Conservation (phyloP, 225 moss, liverwort and hornwort genomes). For the Neckera pumila region DNA sequence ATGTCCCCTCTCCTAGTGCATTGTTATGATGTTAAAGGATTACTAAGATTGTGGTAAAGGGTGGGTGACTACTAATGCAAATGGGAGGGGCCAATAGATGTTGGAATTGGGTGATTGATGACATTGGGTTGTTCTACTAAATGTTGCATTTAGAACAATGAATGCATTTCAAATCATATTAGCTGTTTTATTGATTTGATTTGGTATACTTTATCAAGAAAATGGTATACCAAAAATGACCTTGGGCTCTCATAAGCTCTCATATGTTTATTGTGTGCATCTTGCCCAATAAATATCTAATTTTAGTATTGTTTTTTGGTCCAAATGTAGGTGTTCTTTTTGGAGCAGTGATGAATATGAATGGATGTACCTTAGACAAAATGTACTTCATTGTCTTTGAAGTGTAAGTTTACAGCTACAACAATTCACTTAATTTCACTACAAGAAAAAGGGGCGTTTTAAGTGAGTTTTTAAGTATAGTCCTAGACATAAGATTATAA, state of each 20-base stretch:
- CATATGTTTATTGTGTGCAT: not conserved
- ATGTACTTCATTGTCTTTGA: not conserved
- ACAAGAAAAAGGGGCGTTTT: too few species aligned
- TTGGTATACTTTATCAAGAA: not conserved
- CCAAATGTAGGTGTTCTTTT: not conserved
- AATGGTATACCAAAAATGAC: not conserved
- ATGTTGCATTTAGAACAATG: not conserved
- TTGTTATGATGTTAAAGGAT: too few species aligned
- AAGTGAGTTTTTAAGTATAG: too few species aligned
- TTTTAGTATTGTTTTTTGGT: not conserved
- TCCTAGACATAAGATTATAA: too few species aligned
- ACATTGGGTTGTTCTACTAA: too few species aligned
- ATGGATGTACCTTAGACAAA: not conserved
- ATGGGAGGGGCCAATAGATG: too few species aligned
- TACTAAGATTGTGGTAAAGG: too few species aligned
- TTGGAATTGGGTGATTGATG: too few species aligned
- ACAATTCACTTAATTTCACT: not conserved
- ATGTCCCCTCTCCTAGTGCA: too few species aligned
- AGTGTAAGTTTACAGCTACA: not conserved
- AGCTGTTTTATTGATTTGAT: not conserved
- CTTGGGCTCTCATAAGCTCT: not conserved
- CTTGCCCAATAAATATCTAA: not conserved
- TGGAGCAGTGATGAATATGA: rapidly evolving
- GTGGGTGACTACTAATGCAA: too few species aligned
- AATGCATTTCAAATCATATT: not conserved